Base-by-base conservation (phyloP, 208 protist genomes). In the Leishmania mexicana region DNA sequence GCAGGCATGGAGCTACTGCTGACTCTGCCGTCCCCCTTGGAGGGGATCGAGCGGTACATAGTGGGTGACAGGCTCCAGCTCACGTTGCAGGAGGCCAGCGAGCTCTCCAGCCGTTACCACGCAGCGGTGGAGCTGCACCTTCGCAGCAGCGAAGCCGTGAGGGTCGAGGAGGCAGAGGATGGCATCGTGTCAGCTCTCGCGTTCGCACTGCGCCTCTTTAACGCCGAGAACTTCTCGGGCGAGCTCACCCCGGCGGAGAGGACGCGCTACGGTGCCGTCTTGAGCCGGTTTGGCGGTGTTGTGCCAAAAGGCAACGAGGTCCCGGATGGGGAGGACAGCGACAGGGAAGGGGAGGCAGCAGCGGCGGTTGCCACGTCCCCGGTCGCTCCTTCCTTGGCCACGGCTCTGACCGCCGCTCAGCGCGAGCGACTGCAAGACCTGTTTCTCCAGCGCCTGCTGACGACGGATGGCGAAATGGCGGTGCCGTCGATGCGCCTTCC, bases 201-300 rank as follows among this genome's bases (percentile, higher is more conserved):
- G n/a, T 94, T 93, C 31, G 93, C 85, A n/a, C 89, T 97, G 28
- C 89, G 87, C 51, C 88, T 97, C 53, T 96, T 96, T 81, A 96
- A 96, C 78, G 90, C 93, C 15, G 93, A 97, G 67, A 97, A 97
- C 81, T 95, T 96, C 75, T 95, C 86, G 42, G 95, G 95, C 28
- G 93, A 96, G 81, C 82, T 97, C 17, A 86, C 88, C 0, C 83
- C 87, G 11, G 57, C 70, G 2, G 95, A 97, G 89, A 87, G 90
- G 1, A 83, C 88, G 38, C 76, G 79, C 28, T 87, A 89, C 40
- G 64, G 81, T 8, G 80, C 62, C 3, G 75, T 96, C 24, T 81
- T 93, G 64, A 81, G 74, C 7, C 92, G 88, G 38, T 96, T 92
- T 54, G 84, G 78, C 28, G 82, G 82, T 21, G 74, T 79, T 4